Evolutionary conservation across 306 rosid genomes (phyloP), one percentile per base, ranked within the genome.

Genomic region (Rubus parviflorus): DNA sequence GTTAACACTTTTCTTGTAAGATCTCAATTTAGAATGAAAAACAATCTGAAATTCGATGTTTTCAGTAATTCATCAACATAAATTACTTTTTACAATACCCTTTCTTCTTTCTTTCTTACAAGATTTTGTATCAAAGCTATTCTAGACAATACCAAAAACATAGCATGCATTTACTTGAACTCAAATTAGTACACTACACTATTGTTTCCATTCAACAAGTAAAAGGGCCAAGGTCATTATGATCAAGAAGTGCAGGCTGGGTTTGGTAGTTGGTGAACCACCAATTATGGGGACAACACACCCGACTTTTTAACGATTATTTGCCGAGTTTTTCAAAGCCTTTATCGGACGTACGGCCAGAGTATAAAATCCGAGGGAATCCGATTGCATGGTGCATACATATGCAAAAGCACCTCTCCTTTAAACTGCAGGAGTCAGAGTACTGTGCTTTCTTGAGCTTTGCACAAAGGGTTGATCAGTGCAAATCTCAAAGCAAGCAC

Each of bases 361-460:
- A 38, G 63, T 38, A 69, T 57, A 38, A 63, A 61, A 68, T 49
- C 54, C 5, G 4, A 45, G 48, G 48, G 48, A 51, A 35, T 41
- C 57, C 63, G 23, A 4, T 35, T 37, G 25, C 65, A 66, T 42
- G 75, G 2, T 30, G 35, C 35, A 30, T 30, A 30, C 35, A 30
- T 30, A 25, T 25, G 30, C 81, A 85, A 89, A 88, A 84, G 89
- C 76, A 56, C 25, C 42, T 46, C 58, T 82, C 77, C 95, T 89
- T 84, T 89, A 85, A 76, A 85, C 83, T 72, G 89, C 52, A 7
- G 23, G 74, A 52, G 67, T 58, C 84, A 84, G 87, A 68, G 78
- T 75, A 42, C 38, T 15, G 11, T 46, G 22, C n/a, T 70, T 54
- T 75, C 77, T 73, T 38, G 58, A 73, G 75, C 79, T 58, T 61